Percentiles rank a stretch among this genome's conserved stretches.
Evolutionary conservation across 805 yeast genomes (phyloP).

Genomic region (Schizosaccharomyces osmophilus): DNA sequence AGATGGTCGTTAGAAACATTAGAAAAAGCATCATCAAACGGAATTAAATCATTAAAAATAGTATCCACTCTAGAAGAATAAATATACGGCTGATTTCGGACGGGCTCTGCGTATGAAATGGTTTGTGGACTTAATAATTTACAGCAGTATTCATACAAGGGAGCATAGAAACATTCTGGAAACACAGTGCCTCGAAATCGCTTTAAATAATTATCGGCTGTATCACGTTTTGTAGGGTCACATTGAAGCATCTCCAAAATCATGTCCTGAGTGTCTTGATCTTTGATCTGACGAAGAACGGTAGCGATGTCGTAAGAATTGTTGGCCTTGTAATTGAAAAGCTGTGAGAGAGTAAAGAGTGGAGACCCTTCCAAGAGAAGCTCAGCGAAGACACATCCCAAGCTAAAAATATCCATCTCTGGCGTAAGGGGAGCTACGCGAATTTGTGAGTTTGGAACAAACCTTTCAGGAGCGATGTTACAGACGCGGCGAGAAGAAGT

Average conservation of each 20-base stretch:
- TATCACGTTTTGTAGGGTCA: slow-evolving; percentile 34
- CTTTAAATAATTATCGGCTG: slow-evolving; percentile 29
- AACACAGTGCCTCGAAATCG: slow-evolving; percentile 16
- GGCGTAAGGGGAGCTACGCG: slow-evolving; percentile 20
- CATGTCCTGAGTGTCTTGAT: slow-evolving; percentile 24
- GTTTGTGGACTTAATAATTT: background rate
- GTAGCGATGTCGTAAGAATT: slow-evolving; percentile 36
- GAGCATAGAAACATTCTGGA: slow-evolving; percentile 15
- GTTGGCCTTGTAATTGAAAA: slow-evolving; percentile 54
- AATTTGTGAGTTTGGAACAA: slow-evolving; percentile 16
- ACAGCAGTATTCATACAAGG: slow-evolving; percentile 34
- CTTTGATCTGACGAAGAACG: slow-evolving; percentile 17
- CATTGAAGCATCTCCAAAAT: slow-evolving; percentile 38
- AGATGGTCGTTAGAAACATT: background rate
- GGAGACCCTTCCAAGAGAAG: slow-evolving; percentile 69
- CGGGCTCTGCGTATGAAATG: background rate
- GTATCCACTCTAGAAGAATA: no score
- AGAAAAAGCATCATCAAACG: background rate
- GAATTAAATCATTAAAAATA: no score
- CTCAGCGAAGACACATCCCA: slow-evolving; percentile 81
- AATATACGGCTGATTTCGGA: no score
- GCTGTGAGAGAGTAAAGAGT: slow-evolving; percentile 61
- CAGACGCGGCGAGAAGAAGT: slow-evolving; percentile 69
- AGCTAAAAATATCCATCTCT: slow-evolving; percentile 59
- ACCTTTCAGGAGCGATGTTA: slow-evolving; percentile 86